Conservation (phyloP, 108 stramenopile genomes). For the Nitzschia sp. region DNA sequence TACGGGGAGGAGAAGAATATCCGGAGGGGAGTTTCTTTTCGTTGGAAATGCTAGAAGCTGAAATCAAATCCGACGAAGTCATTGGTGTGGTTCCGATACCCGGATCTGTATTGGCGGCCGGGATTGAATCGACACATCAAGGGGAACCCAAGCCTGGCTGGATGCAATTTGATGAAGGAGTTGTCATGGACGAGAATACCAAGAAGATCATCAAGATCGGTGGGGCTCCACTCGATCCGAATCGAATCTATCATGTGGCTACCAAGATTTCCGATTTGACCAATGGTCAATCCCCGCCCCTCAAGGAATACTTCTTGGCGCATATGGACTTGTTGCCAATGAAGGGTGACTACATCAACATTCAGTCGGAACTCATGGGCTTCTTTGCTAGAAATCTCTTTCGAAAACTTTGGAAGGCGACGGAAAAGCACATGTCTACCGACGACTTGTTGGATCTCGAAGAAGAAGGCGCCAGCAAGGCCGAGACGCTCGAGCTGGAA, state of each 20-base stretch:
- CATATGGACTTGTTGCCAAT: conserved; percentile 39
- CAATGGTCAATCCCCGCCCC: conserved; percentile 51
- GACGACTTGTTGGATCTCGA: conserved; percentile 10
- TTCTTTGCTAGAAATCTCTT: conserved; percentile 55
- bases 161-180: conserved; percentile 55
- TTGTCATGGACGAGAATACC: conserved; percentile 30
- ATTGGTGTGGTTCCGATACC: conserved; percentile 49
- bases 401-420: conserved; percentile 40
- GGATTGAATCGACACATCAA: conserved; percentile 41
- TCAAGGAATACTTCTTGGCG: conserved; percentile 42
- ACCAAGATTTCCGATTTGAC: conserved; percentile 57
- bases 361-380: conserved; percentile 50
- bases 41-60: conserved; percentile 51
- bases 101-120: conserved; percentile 44
- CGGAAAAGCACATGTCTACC: conserved; percentile 3
- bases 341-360: conserved; percentile 52
- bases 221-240: conserved; percentile 34
- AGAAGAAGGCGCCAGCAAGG: background rate
- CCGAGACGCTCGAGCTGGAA: conserved; percentile 20
- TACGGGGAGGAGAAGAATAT: conserved; percentile 44
- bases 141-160: conserved; percentile 60
- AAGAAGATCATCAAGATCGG: conserved; percentile 33
- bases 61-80: conserved; percentile 44
- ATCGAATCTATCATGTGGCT: conserved; percentile 48
- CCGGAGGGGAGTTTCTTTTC: conserved; percentile 40